Conservation (phyloP, 75 land plant species). For the Pseudotsuga menziesii region DNA sequence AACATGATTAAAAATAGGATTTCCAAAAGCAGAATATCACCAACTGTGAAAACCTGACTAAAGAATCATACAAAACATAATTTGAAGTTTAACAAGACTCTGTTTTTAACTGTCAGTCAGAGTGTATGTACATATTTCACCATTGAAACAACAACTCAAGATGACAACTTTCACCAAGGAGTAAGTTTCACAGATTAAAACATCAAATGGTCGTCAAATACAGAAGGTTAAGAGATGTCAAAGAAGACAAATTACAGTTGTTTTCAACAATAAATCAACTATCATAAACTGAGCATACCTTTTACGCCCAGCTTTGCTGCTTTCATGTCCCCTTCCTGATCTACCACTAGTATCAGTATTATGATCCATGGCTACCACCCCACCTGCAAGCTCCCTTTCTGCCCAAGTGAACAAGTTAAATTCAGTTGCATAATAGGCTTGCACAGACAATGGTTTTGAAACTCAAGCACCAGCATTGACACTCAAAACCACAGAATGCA, state of each 20-base stretch:
- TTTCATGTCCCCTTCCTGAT: slow-evolving; percentile 52
- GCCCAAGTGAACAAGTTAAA: slow-evolving; percentile 7
- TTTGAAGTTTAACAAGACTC: too few relatives aligned
- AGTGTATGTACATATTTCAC: neutral
- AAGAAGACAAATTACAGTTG: neutral
- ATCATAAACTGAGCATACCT: slow-evolving; percentile 42
- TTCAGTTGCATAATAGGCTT: neutral
- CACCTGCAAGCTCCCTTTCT: slow-evolving; percentile 55
- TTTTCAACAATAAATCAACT: neutral
- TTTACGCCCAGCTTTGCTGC: slow-evolving; percentile 63
- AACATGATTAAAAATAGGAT: neutral
- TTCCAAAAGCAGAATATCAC: neutral
- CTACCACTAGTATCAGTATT: slow-evolving; percentile 26
- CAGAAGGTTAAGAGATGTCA: neutral
- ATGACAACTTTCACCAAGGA: neutral
- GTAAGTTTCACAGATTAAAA: neutral
- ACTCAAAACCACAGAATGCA: neutral
- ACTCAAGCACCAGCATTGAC: neutral
- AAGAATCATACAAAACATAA: too few relatives aligned
- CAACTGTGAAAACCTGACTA: neutral
- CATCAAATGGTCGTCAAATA: neutral
- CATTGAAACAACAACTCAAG: neutral
- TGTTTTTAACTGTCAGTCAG: neutral
- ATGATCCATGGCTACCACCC: slow-evolving; percentile 18
- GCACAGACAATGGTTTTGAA: neutral